phyloP scores from a whole-genome alignment of 2,329 filamentous ascomycete species.

The Stachybotrys chartarum region DNA sequence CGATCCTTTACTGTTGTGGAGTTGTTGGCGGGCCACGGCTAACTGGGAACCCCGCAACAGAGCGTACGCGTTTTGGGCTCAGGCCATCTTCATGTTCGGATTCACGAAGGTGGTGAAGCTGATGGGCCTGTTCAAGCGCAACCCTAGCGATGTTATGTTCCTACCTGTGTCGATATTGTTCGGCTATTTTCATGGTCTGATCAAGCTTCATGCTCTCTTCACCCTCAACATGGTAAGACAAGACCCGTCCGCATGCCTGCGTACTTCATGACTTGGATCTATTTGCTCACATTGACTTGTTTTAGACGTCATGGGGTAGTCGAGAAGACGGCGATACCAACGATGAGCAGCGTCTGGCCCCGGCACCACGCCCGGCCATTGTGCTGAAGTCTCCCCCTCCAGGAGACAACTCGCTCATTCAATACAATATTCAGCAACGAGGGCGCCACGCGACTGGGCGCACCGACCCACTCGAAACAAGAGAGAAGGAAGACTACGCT shows the following conservation, averaged over 20 bases:
- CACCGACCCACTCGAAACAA: conserved; percentile 11
- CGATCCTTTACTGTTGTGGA: conserved; percentile 65
- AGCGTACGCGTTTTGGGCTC: conserved; percentile 48
- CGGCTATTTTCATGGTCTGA: conserved; percentile 85
- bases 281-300: background rate
- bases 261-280: background rate
- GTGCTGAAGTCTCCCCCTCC: conserved; percentile 36
- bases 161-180: conserved; percentile 83
- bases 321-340: conserved; percentile 85
- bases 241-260: background rate
- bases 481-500: conserved; percentile 24
- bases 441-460: conserved; percentile 21
- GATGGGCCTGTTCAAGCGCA: conserved; percentile 75
- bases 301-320: conserved; percentile 89
- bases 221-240: conserved; percentile 74
- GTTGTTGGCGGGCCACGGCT: conserved; percentile 62
- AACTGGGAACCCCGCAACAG: conserved; percentile 49
- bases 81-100: conserved; percentile 67
- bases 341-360: conserved; percentile 62
- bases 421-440: conserved; percentile 31
- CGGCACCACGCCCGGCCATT: conserved; percentile 31
- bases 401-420: conserved; percentile 34
- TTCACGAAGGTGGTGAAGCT: conserved; percentile 91
- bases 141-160: conserved; percentile 73
- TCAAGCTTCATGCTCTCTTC: conserved; percentile 82